Evolutionary conservation across 2,329 filamentous ascomycete genomes (phyloP).

Genomic region (Sphaerulina musiva): DNA sequence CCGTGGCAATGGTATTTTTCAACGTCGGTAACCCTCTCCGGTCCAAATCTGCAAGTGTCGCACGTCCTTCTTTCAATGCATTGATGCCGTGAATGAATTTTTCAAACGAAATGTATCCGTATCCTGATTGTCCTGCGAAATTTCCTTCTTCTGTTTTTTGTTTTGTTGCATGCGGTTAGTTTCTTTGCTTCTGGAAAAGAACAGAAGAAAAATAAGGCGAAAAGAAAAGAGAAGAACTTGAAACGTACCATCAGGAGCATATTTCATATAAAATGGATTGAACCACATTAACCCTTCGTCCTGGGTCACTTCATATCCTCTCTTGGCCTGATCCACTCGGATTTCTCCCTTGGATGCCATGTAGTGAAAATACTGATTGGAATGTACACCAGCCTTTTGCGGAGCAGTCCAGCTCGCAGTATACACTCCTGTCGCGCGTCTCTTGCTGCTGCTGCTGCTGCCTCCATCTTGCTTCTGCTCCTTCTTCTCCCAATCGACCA

Average conservation of each 20-base stretch:
- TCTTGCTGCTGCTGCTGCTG: conserved; percentile 35
- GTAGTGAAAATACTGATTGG: conserved; percentile 96
- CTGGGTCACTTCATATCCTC: conserved; percentile 89
- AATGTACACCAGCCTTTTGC: conserved; percentile 88
- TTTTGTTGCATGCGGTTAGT: too few species aligned
- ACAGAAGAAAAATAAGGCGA: too few species aligned
- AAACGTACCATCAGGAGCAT: conserved; percentile 35
- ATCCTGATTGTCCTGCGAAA: conserved; percentile 83
- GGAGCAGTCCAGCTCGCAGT: conserved; percentile 93
- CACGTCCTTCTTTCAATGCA: conserved; percentile 65
- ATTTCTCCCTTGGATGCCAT: conserved; percentile 79
- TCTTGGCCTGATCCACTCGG: conserved; percentile 84
- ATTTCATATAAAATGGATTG: conserved; percentile 55
- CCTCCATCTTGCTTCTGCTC: conserved; percentile 43
- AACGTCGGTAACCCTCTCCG: conserved; percentile 75
- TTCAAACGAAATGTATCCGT: conserved; percentile 90
- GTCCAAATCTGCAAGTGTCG: conserved; percentile 70
- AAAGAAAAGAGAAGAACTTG: conserved; percentile 12
- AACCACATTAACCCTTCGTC: conserved; percentile 74
- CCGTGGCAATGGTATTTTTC: conserved; percentile 83
- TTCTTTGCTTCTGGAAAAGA: too few species aligned
- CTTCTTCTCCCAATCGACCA: conserved; percentile 80
- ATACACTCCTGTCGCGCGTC: conserved; percentile 79
- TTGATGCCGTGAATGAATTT: conserved; percentile 89
- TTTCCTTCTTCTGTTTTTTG: conserved; percentile 67